phyloP scores from a whole-genome alignment of 352 stramenopile species.

The Phytophthora melonis region DNA sequence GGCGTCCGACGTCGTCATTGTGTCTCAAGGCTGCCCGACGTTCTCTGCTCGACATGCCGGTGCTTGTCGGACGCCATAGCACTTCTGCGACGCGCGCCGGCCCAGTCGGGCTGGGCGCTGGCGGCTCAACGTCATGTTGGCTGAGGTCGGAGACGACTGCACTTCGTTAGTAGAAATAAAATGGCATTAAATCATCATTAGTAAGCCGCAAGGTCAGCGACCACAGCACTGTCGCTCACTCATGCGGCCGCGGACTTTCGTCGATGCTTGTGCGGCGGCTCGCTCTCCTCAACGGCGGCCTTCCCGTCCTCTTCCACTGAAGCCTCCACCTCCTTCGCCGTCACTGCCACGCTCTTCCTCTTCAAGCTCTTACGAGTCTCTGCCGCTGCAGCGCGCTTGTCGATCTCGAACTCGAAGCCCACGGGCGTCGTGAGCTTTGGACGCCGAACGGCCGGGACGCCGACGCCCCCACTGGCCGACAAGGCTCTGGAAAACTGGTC shows the following conservation, averaged over 20 bases:
- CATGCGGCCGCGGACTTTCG: conserved; percentile 32
- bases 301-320: conserved; percentile 13
- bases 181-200: conserved; percentile 46
- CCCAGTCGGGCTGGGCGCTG: not conserved
- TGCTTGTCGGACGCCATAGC: conserved; percentile 10
- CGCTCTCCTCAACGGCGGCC: conserved; percentile 7
- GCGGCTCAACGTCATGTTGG: not conserved
- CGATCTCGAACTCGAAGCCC: conserved; percentile 73
- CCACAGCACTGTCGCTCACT: conserved; percentile 18
- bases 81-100: conserved; percentile 3
- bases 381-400: conserved; percentile 62
- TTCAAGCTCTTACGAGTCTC: conserved; percentile 39
- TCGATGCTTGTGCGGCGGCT: conserved; percentile 33
- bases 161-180: conserved; percentile 11
- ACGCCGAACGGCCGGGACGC: conserved; percentile 72
- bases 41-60: not conserved
- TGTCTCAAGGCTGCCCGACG: conserved; percentile 17
- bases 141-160: not conserved
- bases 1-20: conserved; percentile 15
- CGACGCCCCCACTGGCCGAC: conserved; percentile 67
- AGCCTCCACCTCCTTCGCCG: conserved; percentile 2
- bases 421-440: conserved; percentile 73
- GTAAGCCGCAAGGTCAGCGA: conserved; percentile 14
- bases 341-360: conserved; percentile 37
- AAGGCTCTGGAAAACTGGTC: conserved; percentile 62